Conservation (phyloP, 805 yeast genomes). For the Lipomyces spencermartinsiae region DNA sequence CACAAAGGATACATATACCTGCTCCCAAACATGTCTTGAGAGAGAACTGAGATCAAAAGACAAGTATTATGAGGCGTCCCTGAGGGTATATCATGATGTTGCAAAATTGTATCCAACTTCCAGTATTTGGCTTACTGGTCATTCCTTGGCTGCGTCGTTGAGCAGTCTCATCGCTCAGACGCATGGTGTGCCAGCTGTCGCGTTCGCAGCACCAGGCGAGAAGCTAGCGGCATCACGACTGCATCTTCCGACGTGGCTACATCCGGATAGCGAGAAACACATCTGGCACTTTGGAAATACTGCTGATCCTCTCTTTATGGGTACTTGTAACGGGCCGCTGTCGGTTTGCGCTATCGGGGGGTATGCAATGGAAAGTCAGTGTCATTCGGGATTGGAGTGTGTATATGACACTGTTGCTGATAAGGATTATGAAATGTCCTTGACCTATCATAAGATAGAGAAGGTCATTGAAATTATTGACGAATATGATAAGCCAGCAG, state of each 20-base stretch:
- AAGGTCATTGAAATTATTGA: conserved; percentile 80
- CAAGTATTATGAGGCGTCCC: conserved; percentile 78
- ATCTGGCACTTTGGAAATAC: conserved; percentile 97
- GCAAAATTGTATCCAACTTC: conserved; percentile 68
- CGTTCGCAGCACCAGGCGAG: conserved; percentile 95
- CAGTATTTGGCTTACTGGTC: conserved; percentile 91
- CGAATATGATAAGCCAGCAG: conserved; percentile 77
- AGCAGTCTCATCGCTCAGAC: conserved; percentile 85
- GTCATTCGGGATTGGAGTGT: conserved; percentile 90
- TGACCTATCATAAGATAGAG: conserved; percentile 87
- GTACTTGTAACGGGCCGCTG: conserved; percentile 93
- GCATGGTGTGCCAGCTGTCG: conserved; percentile 85
- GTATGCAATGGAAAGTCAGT: conserved; percentile 94
- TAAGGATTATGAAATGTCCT: conserved; percentile 86
- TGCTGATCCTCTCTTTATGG: conserved; percentile 96
- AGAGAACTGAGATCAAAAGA: conserved; percentile 74
- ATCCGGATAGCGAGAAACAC: conserved; percentile 76
- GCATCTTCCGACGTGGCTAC: conserved; percentile 79
- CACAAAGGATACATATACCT: conserved; percentile 71
- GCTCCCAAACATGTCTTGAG: conserved; percentile 88
- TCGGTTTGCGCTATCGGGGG: conserved; percentile 90
- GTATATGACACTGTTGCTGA: conserved; percentile 89
- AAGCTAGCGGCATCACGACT: conserved; percentile 78
- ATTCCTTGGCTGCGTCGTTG: conserved; percentile 90
- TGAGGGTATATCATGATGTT: conserved; percentile 79